Evolutionary conservation across 106 monocot species (phyloP).

Genomic region (Agapanthus africanus): DNA sequence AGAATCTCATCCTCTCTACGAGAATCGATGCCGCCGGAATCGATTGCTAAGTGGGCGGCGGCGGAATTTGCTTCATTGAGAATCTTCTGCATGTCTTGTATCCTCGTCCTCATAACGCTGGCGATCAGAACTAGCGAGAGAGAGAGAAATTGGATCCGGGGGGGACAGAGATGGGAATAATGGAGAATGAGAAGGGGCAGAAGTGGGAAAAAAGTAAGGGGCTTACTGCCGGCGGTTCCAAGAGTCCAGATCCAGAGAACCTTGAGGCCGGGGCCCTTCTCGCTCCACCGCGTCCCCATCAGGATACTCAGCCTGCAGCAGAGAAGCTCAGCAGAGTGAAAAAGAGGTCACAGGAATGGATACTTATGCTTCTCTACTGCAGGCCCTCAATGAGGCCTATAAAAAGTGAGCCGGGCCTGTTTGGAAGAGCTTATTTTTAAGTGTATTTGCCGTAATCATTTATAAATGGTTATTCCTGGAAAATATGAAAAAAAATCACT

Average conservation of each 20-base stretch:
- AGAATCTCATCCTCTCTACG: background rate
- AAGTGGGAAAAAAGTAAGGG: background rate
- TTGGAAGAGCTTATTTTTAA: too few relatives aligned
- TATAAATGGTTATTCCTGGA: too few relatives aligned
- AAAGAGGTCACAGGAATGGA: too few relatives aligned
- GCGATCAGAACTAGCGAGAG: constrained; percentile 37
- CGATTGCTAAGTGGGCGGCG: background rate
- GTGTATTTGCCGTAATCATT: too few relatives aligned
- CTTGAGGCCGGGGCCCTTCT: constrained; percentile 87
- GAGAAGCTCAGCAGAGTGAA: too few relatives aligned
- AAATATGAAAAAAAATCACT: too few relatives aligned
- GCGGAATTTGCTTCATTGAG: constrained; percentile 30
- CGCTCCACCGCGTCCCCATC: constrained; percentile 66
- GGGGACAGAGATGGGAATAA: background rate
- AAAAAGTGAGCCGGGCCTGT: too few relatives aligned
- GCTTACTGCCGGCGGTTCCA: constrained; percentile 64
- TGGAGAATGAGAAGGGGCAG: background rate
- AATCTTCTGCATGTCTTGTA: constrained; percentile 59
- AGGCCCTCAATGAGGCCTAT: too few relatives aligned
- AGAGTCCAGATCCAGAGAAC: constrained; percentile 88
- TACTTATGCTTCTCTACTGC: too few relatives aligned
- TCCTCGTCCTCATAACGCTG: constrained; percentile 37
- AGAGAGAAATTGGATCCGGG: background rate
- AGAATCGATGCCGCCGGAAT: background rate
- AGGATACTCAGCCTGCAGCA: background rate